A percentile compares a stretch with the other conserved stretches of the same genome.
phyloP scores from a whole-genome alignment of 768 basidiomycete genomes.

The Phaffia australis region DNA sequence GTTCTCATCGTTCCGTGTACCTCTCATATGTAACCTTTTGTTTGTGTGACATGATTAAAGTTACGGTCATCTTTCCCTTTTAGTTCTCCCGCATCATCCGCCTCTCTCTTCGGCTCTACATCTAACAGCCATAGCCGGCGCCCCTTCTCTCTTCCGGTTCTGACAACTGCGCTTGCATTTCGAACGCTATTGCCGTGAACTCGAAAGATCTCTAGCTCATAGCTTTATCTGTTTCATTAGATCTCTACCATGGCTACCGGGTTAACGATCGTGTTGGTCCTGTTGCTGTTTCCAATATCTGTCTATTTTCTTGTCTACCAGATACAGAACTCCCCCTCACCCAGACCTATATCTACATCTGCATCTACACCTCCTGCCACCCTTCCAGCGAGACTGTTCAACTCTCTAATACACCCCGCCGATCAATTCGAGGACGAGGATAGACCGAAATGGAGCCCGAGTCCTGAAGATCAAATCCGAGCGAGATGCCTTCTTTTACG shows the following conservation, averaged over 20 bases:
- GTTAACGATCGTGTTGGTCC: not conserved
- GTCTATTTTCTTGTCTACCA: not conserved
- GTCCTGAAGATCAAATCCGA: not conserved
- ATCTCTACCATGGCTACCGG: not conserved
- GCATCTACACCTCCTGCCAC: not conserved
- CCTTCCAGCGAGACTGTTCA: not conserved
- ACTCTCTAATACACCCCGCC: not conserved
- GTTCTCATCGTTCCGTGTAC: no score
- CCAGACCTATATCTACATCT: not conserved
- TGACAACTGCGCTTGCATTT: not conserved
- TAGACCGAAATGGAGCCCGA: not conserved
- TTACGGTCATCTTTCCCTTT: no score
- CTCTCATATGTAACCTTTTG: no score
- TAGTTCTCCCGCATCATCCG: no score
- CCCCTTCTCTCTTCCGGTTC: not conserved
- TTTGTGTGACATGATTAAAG: no score
- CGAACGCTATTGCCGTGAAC: not conserved
- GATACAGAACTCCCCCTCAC: not conserved
- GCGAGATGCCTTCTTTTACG: slow-evolving; percentile 1
- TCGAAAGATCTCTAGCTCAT: not conserved
- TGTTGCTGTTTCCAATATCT: not conserved
- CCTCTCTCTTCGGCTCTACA: no score
- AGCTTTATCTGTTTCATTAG: not conserved
- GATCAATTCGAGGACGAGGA: slow-evolving; percentile 8
- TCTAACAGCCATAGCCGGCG: slow-evolving; percentile 4